Evolutionary conservation across 139 green algal genomes (phyloP).

Genomic region (Nannochloris sp.): DNA sequence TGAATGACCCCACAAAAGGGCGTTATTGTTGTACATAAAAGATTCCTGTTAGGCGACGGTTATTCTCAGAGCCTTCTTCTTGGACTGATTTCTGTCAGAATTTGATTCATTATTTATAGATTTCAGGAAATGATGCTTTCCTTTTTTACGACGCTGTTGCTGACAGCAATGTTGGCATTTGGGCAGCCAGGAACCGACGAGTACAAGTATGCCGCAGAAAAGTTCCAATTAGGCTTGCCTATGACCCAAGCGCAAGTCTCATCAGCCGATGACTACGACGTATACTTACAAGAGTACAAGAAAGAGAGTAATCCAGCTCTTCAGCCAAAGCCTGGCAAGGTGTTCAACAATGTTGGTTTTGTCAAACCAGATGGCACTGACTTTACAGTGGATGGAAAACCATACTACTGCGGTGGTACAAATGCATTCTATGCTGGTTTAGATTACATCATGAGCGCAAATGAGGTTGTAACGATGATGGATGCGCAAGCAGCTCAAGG

Average conservation of each 20-base stretch:
- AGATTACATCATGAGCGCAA: background rate
- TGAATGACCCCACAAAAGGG: too few relatives aligned
- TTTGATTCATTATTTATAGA: too few relatives aligned
- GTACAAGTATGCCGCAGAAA: background rate
- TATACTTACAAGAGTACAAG: background rate
- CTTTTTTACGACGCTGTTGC: too few relatives aligned
- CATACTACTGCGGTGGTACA: slow-evolving; percentile 23
- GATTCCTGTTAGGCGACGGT: too few relatives aligned
- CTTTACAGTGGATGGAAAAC: slow-evolving; percentile 18
- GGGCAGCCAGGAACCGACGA: background rate
- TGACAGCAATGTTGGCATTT: slow-evolving; percentile 1
- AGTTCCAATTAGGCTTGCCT: background rate
- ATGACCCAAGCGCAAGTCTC: background rate
- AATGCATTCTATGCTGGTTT: slow-evolving; percentile 14
- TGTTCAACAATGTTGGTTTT: slow-evolving; percentile 5
- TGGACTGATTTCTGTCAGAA: too few relatives aligned
- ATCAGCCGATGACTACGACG: background rate
- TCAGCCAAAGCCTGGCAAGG: background rate
- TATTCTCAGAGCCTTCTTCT: too few relatives aligned
- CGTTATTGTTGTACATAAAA: too few relatives aligned
- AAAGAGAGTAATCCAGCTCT: background rate
- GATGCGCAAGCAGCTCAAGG: slow-evolving; percentile 5
- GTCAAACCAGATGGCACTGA: slow-evolving; percentile 5
- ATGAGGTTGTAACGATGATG: background rate
- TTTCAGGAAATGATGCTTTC: too few relatives aligned